These are phyloP conservation scores for Linderniella brevidens DNA, from an alignment of 257 asterid genomes.

Conservation along the genomic window DNA sequence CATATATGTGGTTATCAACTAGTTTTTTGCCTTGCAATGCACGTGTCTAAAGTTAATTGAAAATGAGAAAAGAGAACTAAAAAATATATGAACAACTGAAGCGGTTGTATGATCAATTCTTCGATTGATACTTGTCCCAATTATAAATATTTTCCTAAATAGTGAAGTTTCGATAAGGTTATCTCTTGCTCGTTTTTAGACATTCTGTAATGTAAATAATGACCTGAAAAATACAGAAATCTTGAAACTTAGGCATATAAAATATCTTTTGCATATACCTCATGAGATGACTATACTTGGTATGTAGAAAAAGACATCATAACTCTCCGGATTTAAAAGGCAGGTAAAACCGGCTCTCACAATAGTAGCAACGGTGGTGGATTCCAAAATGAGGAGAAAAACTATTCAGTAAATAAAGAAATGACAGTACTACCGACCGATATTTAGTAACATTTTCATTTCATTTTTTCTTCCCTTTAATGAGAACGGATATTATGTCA, in stretches of 20 bases:
- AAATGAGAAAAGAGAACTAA: background rate
- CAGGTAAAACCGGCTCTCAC: conserved; percentile 82
- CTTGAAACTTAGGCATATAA: background rate
- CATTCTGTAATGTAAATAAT: conserved; percentile 69
- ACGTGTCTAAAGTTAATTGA: background rate
- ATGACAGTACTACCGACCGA: background rate
- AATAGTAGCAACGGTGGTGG: conserved; percentile 71
- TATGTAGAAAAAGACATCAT: conserved; percentile 6
- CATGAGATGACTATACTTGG: conserved; percentile 11
- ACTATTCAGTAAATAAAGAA: background rate
- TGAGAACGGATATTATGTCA: no score
- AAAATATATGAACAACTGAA: conserved; percentile 60
- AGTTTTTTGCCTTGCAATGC: no score
- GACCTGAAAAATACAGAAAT: conserved; percentile 37
- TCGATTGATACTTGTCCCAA: conserved; percentile 78
- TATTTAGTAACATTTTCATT: no score
- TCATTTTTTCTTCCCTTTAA: no score
- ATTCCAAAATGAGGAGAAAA: conserved; percentile 26
- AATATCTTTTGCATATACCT: conserved; percentile 5
- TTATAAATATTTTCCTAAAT: conserved; percentile 80
- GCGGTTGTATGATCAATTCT: conserved; percentile 97
- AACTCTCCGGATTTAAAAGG: conserved; percentile 76
- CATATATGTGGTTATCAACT: no score
- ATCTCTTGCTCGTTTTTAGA: conserved; percentile 89
- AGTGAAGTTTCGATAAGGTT: conserved; percentile 90